phyloP scores from a whole-genome alignment of 108 stramenopile genomes.

The Hondaea fermentalgiana region DNA sequence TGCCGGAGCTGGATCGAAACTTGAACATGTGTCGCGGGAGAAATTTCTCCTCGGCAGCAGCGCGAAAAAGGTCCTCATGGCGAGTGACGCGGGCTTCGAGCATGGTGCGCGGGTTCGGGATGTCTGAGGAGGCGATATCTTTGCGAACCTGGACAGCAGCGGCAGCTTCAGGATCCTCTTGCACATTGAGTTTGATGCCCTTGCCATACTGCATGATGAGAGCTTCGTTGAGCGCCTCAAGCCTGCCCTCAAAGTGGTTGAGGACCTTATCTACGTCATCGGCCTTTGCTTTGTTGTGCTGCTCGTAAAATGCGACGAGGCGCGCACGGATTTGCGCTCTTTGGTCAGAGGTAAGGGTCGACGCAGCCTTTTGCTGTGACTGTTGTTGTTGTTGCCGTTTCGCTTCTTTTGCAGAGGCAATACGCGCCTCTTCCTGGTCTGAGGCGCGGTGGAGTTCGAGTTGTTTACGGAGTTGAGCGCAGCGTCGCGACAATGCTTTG shows the following conservation, averaged over 20 bases:
- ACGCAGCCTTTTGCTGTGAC: not conserved
- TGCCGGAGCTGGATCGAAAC: not conserved
- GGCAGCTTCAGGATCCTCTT: not conserved
- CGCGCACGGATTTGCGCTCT: not conserved
- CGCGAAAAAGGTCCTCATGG: not conserved
- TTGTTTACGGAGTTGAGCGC: not conserved
- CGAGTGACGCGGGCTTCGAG: not conserved
- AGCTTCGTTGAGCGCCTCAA: not conserved
- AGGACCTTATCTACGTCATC: not conserved
- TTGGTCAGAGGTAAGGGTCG: not conserved
- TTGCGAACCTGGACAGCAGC: not conserved
- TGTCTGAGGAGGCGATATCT: not conserved
- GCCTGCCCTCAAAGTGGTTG: not conserved
- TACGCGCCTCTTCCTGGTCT: not conserved
- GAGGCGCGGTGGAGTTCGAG: not conserved
- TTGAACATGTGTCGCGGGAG: not conserved
- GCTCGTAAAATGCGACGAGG: not conserved
- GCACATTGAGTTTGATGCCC: not conserved
- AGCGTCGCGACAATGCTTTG: not conserved
- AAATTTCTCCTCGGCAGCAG: not conserved
- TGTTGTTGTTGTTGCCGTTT: not conserved
- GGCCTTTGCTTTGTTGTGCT: not conserved
- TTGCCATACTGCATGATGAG: not conserved
- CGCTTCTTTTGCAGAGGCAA: not conserved
- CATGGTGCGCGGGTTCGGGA: not conserved